phyloP scores from a whole-genome alignment of 108 stramenopile genomes.

The Nitzschia palea region DNA sequence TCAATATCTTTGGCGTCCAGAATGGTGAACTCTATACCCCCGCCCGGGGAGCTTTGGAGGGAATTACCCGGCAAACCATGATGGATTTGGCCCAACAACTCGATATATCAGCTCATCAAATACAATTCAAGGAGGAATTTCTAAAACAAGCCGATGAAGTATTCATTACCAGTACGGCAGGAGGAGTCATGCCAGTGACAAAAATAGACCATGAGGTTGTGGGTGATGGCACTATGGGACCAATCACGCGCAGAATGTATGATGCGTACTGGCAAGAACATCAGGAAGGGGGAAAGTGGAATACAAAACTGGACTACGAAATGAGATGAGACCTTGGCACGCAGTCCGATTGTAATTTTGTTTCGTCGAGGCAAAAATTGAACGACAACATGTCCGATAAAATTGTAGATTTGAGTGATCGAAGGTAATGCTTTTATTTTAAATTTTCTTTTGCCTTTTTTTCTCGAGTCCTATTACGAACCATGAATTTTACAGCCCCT shows the following conservation, averaged over 20 bases:
- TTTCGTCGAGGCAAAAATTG: no score
- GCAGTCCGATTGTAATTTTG: background rate
- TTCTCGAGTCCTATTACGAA: background rate
- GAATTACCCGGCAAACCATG: background rate
- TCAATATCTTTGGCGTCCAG: background rate
- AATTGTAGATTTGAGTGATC: background rate
- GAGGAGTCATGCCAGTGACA: background rate
- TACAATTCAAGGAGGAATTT: background rate
- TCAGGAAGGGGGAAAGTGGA: background rate
- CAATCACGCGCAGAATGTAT: background rate
- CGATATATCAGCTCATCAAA: background rate
- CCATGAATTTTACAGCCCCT: constrained; percentile 49
- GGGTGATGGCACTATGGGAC: background rate
- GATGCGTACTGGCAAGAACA: background rate
- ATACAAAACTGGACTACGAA: background rate
- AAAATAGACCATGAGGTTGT: background rate
- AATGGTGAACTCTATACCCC: background rate
- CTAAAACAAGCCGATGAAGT: background rate
- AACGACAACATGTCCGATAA: no score
- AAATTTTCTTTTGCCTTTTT: background rate
- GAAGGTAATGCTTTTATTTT: background rate
- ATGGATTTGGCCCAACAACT: background rate
- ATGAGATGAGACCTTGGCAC: background rate
- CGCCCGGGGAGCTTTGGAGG: background rate
- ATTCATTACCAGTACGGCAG: background rate